Evolutionary conservation across 2,329 filamentous ascomycete genomes (phyloP), one percentile per base, ranked within the genome.

Genomic region (Sporothrix pallida): DNA sequence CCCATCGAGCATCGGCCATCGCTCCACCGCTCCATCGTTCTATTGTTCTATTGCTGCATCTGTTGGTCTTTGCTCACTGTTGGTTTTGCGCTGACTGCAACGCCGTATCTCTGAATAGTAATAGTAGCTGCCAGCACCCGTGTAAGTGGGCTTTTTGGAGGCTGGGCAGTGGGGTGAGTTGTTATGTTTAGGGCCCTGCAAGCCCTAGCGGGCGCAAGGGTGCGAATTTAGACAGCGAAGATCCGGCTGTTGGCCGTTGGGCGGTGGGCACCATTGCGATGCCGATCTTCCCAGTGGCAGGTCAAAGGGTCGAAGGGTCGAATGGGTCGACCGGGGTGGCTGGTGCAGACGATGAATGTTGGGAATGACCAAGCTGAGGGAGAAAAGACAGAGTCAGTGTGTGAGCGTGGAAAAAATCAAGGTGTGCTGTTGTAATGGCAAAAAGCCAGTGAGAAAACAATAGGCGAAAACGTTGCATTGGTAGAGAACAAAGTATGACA

Each of bases 181-280:
- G 31, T 37, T 37, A 26, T 23, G n/a, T 2, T 23, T 3, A 26
- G 52, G n/a, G 52, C n/a, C 12, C 15, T 37, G 12, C 67, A 70
- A 48, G 50, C 67, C 31, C 50, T 70, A 44, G 50, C 31, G 31
- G 67, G 26, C 20, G 31, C 67, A 70, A 17, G 67, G 46, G 31
- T 37, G 31, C 31, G 31, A 37, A 54, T 69, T 13, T 3, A 54
- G 46, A 37, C 63, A 69, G 46, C 23, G 65, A 69, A 31, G 65
- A 69, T 70, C 67, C 67, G 67, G 67, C 31, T 44, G 67, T 44
- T 70, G 26, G 50, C 67, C 67, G 48, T 31, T 26, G 10, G 50
- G 48, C 20, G 63, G 44, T 31, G 42, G 63, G 20, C n/a, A 31
- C 63, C 17, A 48, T 44, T 23, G 44, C 44, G 20, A 50, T 23